Evolutionary conservation across 2,329 filamentous ascomycete genomes (phyloP).

Genomic region (Corinectria fuckeliana): DNA sequence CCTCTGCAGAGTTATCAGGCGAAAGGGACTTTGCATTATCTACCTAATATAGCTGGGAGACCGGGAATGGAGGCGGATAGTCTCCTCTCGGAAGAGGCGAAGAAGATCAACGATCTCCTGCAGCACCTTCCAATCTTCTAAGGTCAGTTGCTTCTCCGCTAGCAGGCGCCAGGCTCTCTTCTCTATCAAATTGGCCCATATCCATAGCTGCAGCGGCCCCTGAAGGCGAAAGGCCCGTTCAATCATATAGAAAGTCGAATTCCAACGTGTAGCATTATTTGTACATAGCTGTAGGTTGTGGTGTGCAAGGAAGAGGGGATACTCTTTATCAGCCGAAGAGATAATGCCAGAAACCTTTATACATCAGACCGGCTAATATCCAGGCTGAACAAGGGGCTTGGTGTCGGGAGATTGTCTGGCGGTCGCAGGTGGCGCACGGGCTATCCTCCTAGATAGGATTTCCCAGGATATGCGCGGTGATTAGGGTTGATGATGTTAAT

Average conservation of each 20-base stretch:
- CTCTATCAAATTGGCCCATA: neutral
- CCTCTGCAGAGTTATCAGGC: neutral
- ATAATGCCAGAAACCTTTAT: too few relatives aligned
- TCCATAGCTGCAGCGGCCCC: neutral
- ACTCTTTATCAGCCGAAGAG: too few relatives aligned
- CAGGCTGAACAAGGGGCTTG: too few relatives aligned
- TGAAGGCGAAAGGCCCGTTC: neutral
- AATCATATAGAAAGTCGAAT: neutral
- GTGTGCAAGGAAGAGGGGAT: too few relatives aligned
- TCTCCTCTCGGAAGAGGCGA: neutral
- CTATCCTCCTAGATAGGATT: too few relatives aligned
- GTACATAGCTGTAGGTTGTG: too few relatives aligned
- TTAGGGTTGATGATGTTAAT: neutral
- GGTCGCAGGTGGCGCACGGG: too few relatives aligned
- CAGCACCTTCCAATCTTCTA: neutral
- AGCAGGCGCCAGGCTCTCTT: neutral
- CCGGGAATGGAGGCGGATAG: neutral
- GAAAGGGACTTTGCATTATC: neutral
- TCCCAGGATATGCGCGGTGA: neutral
- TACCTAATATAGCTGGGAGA: neutral
- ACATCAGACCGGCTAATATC: too few relatives aligned
- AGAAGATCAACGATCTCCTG: neutral
- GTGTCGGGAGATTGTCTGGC: too few relatives aligned
- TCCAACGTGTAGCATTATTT: too few relatives aligned
- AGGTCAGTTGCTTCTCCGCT: neutral